Conservation (phyloP, 106 monocot genomes). For the Allium cepa region DNA sequence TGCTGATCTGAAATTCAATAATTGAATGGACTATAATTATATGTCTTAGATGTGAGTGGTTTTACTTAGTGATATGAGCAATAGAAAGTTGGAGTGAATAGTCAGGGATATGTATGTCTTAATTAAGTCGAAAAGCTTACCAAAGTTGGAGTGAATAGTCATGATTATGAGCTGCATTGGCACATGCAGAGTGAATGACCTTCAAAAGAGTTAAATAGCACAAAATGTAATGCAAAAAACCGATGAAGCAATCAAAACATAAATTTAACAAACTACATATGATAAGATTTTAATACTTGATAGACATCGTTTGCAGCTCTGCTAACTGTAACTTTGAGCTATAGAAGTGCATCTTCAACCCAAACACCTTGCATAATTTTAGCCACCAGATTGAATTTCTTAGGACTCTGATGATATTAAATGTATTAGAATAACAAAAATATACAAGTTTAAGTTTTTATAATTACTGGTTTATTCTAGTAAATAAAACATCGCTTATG, state of each 20-base stretch:
- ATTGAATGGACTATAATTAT: not conserved
- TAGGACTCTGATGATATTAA: slow-evolving; percentile 62
- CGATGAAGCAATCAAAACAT: not conserved
- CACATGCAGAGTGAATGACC: slow-evolving; percentile 94
- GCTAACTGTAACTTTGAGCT: slow-evolving; percentile 90
- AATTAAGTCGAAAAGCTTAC: slow-evolving; percentile 33
- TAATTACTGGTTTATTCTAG: not conserved
- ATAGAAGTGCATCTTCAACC: slow-evolving; percentile 94
- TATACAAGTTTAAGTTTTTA: not conserved
- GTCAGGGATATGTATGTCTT: too few species aligned
- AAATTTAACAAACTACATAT: too few species aligned
- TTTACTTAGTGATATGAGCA: not conserved
- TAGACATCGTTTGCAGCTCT: slow-evolving; percentile 87
- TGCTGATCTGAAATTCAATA: too few species aligned
- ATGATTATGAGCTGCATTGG: slow-evolving; percentile 89
- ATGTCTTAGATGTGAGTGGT: not conserved
- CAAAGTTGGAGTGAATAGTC: not conserved
- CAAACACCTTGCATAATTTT: slow-evolving; percentile 84
- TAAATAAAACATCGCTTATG: not conserved
- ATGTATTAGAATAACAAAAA: too few species aligned
- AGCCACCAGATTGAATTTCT: slow-evolving; percentile 94
- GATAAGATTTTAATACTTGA: slow-evolving; percentile 34
- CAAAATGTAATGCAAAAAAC: not conserved
- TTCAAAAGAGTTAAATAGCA: slow-evolving; percentile 1
- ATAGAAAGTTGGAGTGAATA: too few species aligned